These are phyloP conservation scores for Podospora pseudocomata DNA, from an alignment of 495 filamentous ascomycete species.

Conservation along the genomic window DNA sequence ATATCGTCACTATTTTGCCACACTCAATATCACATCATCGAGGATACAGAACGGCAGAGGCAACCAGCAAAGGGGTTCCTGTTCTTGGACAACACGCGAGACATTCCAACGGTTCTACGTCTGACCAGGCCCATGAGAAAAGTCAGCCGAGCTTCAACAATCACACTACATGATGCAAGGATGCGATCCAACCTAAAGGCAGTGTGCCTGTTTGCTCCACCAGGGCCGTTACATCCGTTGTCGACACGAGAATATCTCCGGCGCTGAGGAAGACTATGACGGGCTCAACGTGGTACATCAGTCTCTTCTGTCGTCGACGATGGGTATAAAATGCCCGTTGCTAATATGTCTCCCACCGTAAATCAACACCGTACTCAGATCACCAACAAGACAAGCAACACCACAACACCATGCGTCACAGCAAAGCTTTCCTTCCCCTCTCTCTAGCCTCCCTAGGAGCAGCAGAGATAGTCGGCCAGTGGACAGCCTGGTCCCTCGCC, in stretches of 20 bases:
- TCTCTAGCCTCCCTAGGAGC: background rate
- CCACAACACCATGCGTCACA: background rate
- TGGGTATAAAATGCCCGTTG: background rate
- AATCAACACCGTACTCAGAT: background rate
- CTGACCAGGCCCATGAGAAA: background rate
- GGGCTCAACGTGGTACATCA: background rate
- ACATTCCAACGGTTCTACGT: background rate
- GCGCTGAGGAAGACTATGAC: background rate
- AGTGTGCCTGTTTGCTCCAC: background rate
- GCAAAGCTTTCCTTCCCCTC: background rate
- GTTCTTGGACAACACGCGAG: background rate
- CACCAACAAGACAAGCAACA: background rate
- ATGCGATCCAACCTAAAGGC: background rate
- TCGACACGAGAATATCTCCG: constrained; percentile 1
- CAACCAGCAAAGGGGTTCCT: background rate
- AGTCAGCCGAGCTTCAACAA: background rate
- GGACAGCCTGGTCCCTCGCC: constrained; percentile 1
- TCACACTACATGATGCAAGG: background rate
- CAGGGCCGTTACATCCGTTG: background rate
- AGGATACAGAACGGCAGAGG: background rate
- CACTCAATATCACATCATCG: background rate
- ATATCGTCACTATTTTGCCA: background rate
- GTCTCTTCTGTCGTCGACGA: background rate
- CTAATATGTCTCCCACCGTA: background rate
- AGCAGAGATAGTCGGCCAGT: constrained; percentile 13